Evolutionary conservation across 257 asterid species (phyloP).

Genomic region (Cordia subcordata): DNA sequence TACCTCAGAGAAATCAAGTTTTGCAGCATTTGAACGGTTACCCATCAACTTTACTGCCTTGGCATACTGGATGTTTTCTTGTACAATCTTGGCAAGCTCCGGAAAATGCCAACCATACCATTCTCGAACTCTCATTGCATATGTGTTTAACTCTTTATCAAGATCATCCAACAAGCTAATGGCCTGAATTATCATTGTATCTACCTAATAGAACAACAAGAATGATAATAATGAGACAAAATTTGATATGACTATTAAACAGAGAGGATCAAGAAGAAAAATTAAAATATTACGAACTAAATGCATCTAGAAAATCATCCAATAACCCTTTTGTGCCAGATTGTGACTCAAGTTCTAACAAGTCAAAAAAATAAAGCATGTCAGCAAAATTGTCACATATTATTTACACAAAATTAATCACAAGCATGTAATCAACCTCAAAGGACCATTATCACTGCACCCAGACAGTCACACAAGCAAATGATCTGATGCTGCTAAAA

Average conservation of each 20-base stretch:
- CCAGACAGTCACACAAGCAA: no score
- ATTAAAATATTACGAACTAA: neutral
- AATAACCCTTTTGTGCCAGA: no score
- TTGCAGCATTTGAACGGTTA: conserved; percentile 67
- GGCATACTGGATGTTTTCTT: conserved; percentile 70
- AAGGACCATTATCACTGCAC: no score
- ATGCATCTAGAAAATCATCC: no score
- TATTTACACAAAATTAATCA: no score
- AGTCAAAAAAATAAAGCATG: no score
- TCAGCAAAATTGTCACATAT: no score
- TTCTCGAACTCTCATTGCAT: conserved; percentile 94
- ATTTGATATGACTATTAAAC: neutral
- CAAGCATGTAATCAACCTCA: no score
- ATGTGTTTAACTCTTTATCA: conserved; percentile 85
- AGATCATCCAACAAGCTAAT: conserved; percentile 89
- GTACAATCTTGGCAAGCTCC: conserved; percentile 87
- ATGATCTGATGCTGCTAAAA: no score
- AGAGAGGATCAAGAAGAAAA: neutral
- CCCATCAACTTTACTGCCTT: conserved; percentile 87
- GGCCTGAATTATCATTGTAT: conserved; percentile 91
- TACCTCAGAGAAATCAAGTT: conserved; percentile 89
- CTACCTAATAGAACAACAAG: conserved; percentile 45
- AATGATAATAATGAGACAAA: neutral
- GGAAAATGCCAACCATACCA: conserved; percentile 99
- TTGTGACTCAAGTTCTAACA: no score